Evolutionary conservation across 1,139 yeast genomes (phyloP).

Genomic region (Waltiozyma sp.): DNA sequence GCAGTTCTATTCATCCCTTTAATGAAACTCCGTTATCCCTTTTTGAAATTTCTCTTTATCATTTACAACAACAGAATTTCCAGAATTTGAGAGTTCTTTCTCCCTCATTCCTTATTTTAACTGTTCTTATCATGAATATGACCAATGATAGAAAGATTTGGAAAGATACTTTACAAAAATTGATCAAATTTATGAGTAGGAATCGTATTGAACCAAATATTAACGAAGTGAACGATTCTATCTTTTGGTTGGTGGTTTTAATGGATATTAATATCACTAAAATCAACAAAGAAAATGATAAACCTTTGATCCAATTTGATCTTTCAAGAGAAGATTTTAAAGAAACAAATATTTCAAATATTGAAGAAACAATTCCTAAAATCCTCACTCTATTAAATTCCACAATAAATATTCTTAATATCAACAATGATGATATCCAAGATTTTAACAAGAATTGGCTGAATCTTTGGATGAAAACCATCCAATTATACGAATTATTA

Average conservation of each 20-base stretch:
- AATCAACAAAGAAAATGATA: background rate
- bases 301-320: background rate
- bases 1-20: background rate
- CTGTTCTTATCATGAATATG: background rate
- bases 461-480: background rate
- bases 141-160: background rate
- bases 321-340: background rate
- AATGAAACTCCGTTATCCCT: constrained; percentile 1
- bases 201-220: background rate
- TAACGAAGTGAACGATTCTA: background rate
- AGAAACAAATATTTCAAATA: background rate
- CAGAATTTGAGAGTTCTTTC: background rate
- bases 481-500: background rate
- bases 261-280: background rate
- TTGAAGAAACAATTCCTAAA: background rate
- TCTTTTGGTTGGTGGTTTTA: background rate
- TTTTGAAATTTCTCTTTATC: constrained; percentile 3
- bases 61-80: background rate
- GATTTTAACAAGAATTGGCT: background rate
- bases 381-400: background rate
- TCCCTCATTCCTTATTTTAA: background rate
- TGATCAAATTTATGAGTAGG: background rate
- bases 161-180: background rate
- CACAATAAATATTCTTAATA: background rate
- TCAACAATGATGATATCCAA: background rate